These are phyloP conservation scores for Curvularia hawaiiensis DNA, from an alignment of 2,329 filamentous ascomycete genomes.

Conservation along the genomic window DNA sequence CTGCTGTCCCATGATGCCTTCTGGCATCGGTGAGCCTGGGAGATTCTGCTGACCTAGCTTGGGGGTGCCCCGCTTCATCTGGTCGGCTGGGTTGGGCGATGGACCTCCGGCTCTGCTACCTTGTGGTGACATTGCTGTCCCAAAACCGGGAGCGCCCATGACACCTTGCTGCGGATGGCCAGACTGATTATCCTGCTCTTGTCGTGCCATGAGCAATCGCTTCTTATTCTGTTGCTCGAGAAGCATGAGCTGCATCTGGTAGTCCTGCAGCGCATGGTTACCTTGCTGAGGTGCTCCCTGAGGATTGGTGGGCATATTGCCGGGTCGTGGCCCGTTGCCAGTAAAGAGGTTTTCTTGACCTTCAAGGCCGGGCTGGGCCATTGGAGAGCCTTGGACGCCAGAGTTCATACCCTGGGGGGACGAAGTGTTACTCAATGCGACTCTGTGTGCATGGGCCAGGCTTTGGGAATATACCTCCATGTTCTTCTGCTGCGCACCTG, in stretches of 20 bases:
- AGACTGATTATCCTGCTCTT: conserved; percentile 72
- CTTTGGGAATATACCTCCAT: conserved; percentile 87
- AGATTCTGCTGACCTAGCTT: conserved; percentile 73
- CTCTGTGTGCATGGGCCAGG: conserved; percentile 80
- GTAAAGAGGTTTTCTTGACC: conserved; percentile 43
- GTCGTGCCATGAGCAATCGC: conserved; percentile 80
- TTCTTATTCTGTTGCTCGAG: conserved; percentile 90
- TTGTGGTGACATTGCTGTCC: conserved; percentile 70
- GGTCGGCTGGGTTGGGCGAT: conserved; percentile 77
- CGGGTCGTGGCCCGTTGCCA: conserved; percentile 39
- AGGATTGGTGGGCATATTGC: conserved; percentile 65
- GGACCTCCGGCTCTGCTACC: conserved; percentile 71
- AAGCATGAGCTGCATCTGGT: conserved; percentile 88
- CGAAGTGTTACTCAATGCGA: conserved; percentile 79
- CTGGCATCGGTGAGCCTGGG: conserved; percentile 70
- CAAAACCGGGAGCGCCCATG: conserved; percentile 62
- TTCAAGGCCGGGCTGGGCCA: conserved; percentile 67
- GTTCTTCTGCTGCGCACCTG: conserved; percentile 75
- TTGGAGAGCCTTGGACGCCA: conserved; percentile 80
- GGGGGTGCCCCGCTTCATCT: conserved; percentile 78
- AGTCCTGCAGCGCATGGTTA: conserved; percentile 84
- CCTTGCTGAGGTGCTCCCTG: conserved; percentile 58
- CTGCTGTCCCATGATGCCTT: conserved; percentile 68
- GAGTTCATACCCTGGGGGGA: conserved; percentile 74
- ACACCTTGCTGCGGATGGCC: conserved; percentile 56